Evolutionary conservation across 176 grass and related monocot species (phyloP).

Genomic region (Oryza glaberrima): DNA sequence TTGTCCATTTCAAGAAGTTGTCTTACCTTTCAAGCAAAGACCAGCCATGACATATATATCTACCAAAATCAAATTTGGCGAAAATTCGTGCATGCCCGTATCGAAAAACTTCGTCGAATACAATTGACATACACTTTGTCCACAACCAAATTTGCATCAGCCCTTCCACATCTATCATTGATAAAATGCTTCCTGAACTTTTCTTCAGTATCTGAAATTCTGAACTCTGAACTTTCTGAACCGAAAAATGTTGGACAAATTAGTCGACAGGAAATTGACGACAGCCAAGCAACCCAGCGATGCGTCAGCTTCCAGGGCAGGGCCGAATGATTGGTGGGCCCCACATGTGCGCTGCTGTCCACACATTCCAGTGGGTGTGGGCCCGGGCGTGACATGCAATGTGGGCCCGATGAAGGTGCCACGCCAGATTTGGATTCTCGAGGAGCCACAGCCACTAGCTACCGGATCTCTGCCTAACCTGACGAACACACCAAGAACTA

Average conservation of each 20-base stretch:
- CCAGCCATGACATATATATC: background rate
- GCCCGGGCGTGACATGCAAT: background rate
- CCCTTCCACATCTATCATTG: background rate
- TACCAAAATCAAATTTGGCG: background rate
- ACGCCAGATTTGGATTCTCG: conserved; percentile 32
- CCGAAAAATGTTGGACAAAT: background rate
- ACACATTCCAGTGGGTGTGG: conserved; percentile 29
- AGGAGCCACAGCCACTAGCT: background rate
- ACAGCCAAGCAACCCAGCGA: background rate
- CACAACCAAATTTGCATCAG: background rate
- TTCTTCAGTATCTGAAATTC: background rate
- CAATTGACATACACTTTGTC: background rate
- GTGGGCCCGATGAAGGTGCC: conserved; percentile 14
- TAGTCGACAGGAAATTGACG: background rate
- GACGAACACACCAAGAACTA: background rate
- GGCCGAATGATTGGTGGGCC: conserved; percentile 26
- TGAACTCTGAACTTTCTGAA: background rate
- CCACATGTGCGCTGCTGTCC: conserved; percentile 13
- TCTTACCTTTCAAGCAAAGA: conserved; percentile 32
- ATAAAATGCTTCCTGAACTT: background rate
- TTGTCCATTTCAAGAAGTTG: conserved; percentile 19
- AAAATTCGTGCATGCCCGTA: background rate
- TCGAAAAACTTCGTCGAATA: background rate
- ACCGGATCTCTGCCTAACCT: conserved; percentile 18
- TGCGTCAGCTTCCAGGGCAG: background rate